A percentile compares a stretch with the other conserved stretches of the same genome.
These are phyloP conservation scores for Erysimum pusillum DNA, from an alignment of 441 rosid genomes.

Conservation along the genomic window DNA sequence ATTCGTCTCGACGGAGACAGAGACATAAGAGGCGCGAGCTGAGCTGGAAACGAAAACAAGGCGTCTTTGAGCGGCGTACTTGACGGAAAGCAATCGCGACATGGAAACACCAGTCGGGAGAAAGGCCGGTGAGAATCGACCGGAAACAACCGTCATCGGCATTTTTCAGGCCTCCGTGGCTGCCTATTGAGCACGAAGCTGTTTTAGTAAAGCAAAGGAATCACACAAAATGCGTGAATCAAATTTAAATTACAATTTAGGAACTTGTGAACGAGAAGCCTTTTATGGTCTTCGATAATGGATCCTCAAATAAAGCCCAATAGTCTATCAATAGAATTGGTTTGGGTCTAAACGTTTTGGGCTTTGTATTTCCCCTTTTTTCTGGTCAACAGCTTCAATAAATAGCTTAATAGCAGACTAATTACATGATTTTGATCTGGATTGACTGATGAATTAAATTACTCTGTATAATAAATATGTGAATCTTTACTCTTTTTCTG, in stretches of 20 bases:
- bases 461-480: background rate
- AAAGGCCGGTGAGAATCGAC: slow-evolving; percentile 40
- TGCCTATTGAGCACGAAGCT: slow-evolving; percentile 35
- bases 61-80: slow-evolving; percentile 32
- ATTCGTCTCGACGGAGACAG: slow-evolving; percentile 53
- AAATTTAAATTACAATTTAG: slow-evolving; percentile 13
- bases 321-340: background rate
- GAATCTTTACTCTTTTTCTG: background rate
- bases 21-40: slow-evolving; percentile 55
- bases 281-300: background rate
- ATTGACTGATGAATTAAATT: too few species aligned
- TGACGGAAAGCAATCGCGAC: slow-evolving; percentile 34
- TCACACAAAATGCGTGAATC: slow-evolving; percentile 23
- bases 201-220: background rate
- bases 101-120: slow-evolving; percentile 33
- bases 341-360: background rate
- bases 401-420: too few species aligned
- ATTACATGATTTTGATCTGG: background rate
- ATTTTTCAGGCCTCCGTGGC: slow-evolving; percentile 36
- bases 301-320: slow-evolving; percentile 27
- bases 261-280: background rate
- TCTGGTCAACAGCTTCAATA: background rate
- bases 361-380: background rate
- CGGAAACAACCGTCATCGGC: slow-evolving; percentile 43
- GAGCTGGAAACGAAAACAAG: slow-evolving; percentile 32